Evolutionary conservation across 1,284 basidiomycete genomes (phyloP), one percentile per base, ranked within the genome.

Genomic region (Moesziomyces sp.): DNA sequence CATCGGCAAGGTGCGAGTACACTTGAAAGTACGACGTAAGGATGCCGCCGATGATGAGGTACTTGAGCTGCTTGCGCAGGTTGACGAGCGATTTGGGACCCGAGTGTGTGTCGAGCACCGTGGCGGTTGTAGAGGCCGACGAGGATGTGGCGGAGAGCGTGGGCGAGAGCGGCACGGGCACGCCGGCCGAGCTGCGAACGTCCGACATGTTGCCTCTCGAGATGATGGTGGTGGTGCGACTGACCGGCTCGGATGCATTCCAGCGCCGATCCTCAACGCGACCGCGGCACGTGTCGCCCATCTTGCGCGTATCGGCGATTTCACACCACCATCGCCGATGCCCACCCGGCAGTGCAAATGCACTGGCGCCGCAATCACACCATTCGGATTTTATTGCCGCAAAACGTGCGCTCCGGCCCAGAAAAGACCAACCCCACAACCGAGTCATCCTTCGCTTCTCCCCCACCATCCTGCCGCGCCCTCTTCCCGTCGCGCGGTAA

Each of bases 51-150:
- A 68, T 63, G 18, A 46, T 45, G 35, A 76, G 53, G 47, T 71
- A 76, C 51, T 78, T 78, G 55, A 71, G 49, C 47, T 78, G 76
- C 47, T 78, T 78, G 59, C 51, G 48, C 13, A 76, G 52, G 50
- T 78, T 78, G 40, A 61, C 38, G 5, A 69, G 30, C 14, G 64
- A 64, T 50, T 68, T 64, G 11, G 64, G 56, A 23, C 67, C 64
- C 4, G 64, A 51, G 18, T 60, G 55, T 18, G 50, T n/a, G 8
- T 67, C 60, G 44, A 64, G 57, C 8, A 73, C 58, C 28, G 64
- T 67, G 0, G 63, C 50, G 1, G 62, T 66, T 34, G 58, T 72
- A 0, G 69, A 62, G n/a, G 46, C 52, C n/a, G 55, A 40, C 28
- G 46, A 57, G 3, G 58, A 66, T 26, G 68, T 61, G 26, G 58